Conservation (phyloP, 2,329 filamentous ascomycete genomes). For the Knoxdaviesia proteae region DNA sequence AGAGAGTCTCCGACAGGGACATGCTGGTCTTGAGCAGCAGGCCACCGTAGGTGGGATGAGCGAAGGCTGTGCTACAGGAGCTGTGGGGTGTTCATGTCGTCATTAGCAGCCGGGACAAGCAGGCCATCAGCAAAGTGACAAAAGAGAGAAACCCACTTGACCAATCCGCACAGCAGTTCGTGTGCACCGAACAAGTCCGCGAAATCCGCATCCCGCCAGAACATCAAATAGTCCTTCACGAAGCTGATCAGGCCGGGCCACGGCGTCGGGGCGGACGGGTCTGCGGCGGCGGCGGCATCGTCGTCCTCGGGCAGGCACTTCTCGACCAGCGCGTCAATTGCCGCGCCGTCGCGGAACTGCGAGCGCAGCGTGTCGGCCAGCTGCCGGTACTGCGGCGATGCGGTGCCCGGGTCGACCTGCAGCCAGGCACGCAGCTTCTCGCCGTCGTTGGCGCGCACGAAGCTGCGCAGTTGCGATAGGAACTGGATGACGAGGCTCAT, state of each 20-base stretch:
- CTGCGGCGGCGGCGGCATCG: slow-evolving; percentile 34
- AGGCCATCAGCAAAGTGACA: neutral
- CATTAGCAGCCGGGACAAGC: no score
- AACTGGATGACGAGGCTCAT: slow-evolving; percentile 51
- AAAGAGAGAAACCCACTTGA: slow-evolving; percentile 38
- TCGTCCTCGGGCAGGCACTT: slow-evolving; percentile 42
- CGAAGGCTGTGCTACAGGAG: slow-evolving; percentile 64
- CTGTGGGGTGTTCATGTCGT: slow-evolving; percentile 18
- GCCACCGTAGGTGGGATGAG: slow-evolving; percentile 57
- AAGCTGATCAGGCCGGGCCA: slow-evolving; percentile 67
- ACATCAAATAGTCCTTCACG: slow-evolving; percentile 60
- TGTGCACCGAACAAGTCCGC: slow-evolving; percentile 58
- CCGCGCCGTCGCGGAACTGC: slow-evolving; percentile 26
- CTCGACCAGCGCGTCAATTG: slow-evolving; percentile 42
- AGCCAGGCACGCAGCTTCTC: slow-evolving; percentile 47
- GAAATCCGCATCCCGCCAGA: slow-evolving; percentile 62
- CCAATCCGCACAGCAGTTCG: slow-evolving; percentile 48
- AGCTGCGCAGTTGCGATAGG: slow-evolving; percentile 36
- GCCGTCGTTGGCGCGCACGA: slow-evolving; percentile 39
- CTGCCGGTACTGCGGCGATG: slow-evolving; percentile 43
- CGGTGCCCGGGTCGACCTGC: slow-evolving; percentile 46
- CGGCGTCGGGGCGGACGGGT: slow-evolving; percentile 26
- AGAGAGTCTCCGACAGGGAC: slow-evolving; percentile 59
- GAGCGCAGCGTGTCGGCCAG: slow-evolving; percentile 47
- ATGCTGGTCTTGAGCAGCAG: slow-evolving; percentile 71